phyloP scores from a whole-genome alignment of 2,329 filamentous ascomycete genomes.

The Botrytis cinerea region DNA sequence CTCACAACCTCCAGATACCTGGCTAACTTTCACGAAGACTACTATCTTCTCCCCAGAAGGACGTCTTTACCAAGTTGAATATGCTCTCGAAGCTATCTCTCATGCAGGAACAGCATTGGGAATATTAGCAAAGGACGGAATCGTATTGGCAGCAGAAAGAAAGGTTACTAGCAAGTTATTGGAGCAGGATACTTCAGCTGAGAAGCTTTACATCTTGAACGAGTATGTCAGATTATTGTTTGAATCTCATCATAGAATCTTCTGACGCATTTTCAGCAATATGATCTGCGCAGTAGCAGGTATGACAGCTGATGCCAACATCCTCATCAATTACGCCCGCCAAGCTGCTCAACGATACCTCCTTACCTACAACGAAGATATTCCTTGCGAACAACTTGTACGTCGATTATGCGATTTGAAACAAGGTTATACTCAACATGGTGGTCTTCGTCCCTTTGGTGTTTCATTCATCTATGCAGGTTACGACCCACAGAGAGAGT shows the following conservation, averaged over 20 bases:
- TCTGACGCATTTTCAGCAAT: constrained; percentile 62
- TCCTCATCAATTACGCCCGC: constrained; percentile 99
- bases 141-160: constrained; percentile 94
- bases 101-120: constrained; percentile 96
- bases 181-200: constrained; percentile 98
- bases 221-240: constrained; percentile 63
- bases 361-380: constrained; percentile 99
- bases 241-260: constrained; percentile 19
- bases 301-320: constrained; percentile 99
- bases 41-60: constrained; percentile 99
- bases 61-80: constrained; percentile 98
- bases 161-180: constrained; percentile 99
- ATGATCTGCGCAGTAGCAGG: constrained; percentile 99
- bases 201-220: constrained; percentile 99
- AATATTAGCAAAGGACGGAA: constrained; percentile 96
- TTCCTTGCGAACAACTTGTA: constrained; percentile 97
- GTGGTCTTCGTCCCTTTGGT: constrained; percentile 95
- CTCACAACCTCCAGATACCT: neutral
- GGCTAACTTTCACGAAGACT: constrained; percentile 59
- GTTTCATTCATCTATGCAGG: constrained; percentile 99
- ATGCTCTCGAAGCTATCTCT: constrained; percentile 97
- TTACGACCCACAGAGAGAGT: constrained; percentile 92
- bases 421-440: constrained; percentile 98
- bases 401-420: constrained; percentile 96
- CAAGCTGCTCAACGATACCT: constrained; percentile 97